Percentiles rank a stretch among this genome's conserved stretches.
Conservation (phyloP, 2,329 filamentous ascomycete genomes). For the Lecanosticta acicola region DNA sequence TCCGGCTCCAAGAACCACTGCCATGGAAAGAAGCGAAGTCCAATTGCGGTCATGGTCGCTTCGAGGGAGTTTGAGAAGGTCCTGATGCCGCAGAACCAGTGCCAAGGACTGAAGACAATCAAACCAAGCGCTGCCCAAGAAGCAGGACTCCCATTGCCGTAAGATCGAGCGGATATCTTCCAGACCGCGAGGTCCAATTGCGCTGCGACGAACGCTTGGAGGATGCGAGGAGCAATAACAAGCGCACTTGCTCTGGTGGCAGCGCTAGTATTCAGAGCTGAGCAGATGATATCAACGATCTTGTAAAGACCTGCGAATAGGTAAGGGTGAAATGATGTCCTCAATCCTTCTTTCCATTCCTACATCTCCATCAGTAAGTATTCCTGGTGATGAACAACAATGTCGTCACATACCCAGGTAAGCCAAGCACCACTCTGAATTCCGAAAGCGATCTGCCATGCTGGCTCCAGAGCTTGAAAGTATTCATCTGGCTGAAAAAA, state of each 20-base stretch:
- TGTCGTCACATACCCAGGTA: constrained; percentile 68
- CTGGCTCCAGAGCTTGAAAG: constrained; percentile 91
- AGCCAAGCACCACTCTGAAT: constrained; percentile 74
- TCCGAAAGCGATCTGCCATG: constrained; percentile 85
- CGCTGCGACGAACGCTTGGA: constrained; percentile 74
- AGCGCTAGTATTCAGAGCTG: constrained; percentile 49
- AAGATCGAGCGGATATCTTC: constrained; percentile 69
- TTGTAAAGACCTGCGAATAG: constrained; percentile 76
- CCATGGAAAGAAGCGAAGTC: constrained; percentile 85
- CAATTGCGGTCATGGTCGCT: constrained; percentile 75
- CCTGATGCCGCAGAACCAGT: constrained; percentile 90
- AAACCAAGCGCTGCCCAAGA: constrained; percentile 66
- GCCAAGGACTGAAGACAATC: constrained; percentile 76
- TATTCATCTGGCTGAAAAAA: constrained; percentile 99
- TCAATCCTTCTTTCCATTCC: constrained; percentile 88
- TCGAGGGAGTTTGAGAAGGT: constrained; percentile 94
- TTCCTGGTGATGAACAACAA: no score
- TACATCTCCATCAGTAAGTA: constrained; percentile 37
- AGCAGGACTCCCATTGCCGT: constrained; percentile 58
- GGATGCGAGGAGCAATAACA: constrained; percentile 63
- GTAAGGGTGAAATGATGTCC: constrained; percentile 85
- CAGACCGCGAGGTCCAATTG: constrained; percentile 81
- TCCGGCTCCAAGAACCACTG: constrained; percentile 32
- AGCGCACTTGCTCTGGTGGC: constrained; percentile 60
- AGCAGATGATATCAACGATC: constrained; percentile 52